Percentiles rank a stretch among this genome's conserved stretches.
Conservation (phyloP, 495 filamentous ascomycete species). For the Pseudoneurospora amorphoporcata region DNA sequence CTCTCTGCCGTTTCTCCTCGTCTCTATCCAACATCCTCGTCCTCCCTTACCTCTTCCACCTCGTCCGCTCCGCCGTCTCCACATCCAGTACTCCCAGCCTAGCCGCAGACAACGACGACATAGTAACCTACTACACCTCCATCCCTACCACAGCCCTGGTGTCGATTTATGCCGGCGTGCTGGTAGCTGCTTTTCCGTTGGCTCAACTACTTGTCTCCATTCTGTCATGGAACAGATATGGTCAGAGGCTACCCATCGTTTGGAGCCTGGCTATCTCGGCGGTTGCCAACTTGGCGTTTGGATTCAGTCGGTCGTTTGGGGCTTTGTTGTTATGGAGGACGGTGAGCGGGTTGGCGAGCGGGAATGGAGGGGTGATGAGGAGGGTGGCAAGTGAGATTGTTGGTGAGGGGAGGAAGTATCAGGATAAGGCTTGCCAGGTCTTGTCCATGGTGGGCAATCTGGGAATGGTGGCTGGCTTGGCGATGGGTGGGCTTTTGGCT, state of each 20-base stretch:
- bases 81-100: slow-evolving; percentile 50
- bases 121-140: not conserved
- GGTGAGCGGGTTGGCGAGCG: slow-evolving; percentile 58
- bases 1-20: slow-evolving; percentile 42
- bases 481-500: slow-evolving; percentile 57
- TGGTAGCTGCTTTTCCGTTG: slow-evolving; percentile 5
- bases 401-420: slow-evolving; percentile 53
- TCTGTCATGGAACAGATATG: slow-evolving; percentile 46
- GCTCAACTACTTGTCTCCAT: slow-evolving; percentile 45
- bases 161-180: slow-evolving; percentile 2
- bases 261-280: slow-evolving; percentile 60
- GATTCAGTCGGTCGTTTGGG: slow-evolving; percentile 60
- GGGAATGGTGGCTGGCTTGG: slow-evolving; percentile 49
- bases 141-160: not conserved
- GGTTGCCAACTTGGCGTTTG: slow-evolving; percentile 60
- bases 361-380: slow-evolving; percentile 71
- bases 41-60: slow-evolving; percentile 47
- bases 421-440: slow-evolving; percentile 68
- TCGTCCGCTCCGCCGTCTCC: slow-evolving; percentile 39
- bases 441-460: slow-evolving; percentile 71
- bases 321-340: slow-evolving; percentile 56
- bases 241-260: slow-evolving; percentile 67
- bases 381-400: slow-evolving; percentile 70
- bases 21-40: slow-evolving; percentile 41
- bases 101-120: slow-evolving; percentile 34